Evolutionary conservation across 306 rosid genomes (phyloP).

Genomic region (Cicer chorassanicum): DNA sequence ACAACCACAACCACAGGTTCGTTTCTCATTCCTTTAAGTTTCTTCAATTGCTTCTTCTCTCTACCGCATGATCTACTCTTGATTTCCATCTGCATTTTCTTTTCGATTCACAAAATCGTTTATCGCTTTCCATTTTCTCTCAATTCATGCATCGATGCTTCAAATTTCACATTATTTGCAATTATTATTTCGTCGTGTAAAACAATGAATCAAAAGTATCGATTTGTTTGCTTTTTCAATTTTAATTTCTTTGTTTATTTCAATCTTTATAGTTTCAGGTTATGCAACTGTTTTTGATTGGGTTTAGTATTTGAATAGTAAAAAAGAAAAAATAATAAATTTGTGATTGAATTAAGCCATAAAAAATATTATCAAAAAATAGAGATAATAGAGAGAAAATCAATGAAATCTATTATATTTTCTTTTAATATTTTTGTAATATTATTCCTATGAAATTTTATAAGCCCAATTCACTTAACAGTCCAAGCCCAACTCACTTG

Average conservation of each 20-base stretch:
- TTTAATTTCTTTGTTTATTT: not conserved
- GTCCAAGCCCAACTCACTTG: no score
- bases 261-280: not conserved
- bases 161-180: slow-evolving; percentile 30
- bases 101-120: not conserved
- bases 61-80: slow-evolving; percentile 40
- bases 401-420: no score
- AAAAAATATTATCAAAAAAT: no score
- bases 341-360: no score
- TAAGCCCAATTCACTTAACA: no score
- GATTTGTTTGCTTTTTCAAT: not conserved
- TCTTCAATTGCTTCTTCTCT: not conserved
- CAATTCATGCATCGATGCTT: slow-evolving; percentile 32
- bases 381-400: no score
- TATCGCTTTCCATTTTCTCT: not conserved
- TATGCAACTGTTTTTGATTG: slow-evolving; percentile 27
- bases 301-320: not conserved
- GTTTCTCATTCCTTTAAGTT: slow-evolving; percentile 38
- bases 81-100: slow-evolving; percentile 41
- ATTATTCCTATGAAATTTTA: no score
- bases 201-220: not conserved
- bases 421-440: no score
- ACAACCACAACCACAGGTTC: slow-evolving; percentile 11
- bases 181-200: not conserved
- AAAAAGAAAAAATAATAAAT: no score